These are phyloP conservation scores for Nakazawaea molendinolei DNA, from an alignment of 805 yeast species.

Conservation along the genomic window DNA sequence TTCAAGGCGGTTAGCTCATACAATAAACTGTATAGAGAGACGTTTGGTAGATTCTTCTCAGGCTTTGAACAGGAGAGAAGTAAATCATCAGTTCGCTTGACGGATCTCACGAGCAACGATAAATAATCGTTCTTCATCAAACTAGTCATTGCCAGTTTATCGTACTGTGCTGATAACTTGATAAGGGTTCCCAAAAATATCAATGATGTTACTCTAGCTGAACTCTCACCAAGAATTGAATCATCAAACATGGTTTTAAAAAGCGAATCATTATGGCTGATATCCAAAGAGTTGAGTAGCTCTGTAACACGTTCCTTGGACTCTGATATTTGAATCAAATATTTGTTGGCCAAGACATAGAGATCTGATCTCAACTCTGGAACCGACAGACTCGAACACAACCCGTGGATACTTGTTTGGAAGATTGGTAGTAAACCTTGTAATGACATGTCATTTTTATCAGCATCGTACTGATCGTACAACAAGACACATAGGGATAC, in stretches of 20 bases:
- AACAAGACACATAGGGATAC: slow-evolving; percentile 70
- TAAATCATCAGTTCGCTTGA: slow-evolving; percentile 64
- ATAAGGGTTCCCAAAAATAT: slow-evolving; percentile 52
- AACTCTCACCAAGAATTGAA: slow-evolving; percentile 72
- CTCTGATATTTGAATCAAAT: slow-evolving; percentile 43
- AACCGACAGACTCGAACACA: slow-evolving; percentile 63
- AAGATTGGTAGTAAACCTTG: slow-evolving; percentile 59
- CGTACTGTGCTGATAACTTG: slow-evolving; percentile 34
- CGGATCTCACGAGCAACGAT: slow-evolving; percentile 54
- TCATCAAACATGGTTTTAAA: slow-evolving; percentile 68
- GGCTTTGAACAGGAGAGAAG: slow-evolving; percentile 23
- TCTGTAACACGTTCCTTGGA: slow-evolving; percentile 38
- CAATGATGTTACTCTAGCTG: slow-evolving; percentile 68
- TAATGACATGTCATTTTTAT: slow-evolving; percentile 23
- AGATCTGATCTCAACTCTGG: slow-evolving; percentile 69
- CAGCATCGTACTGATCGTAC: slow-evolving; percentile 55
- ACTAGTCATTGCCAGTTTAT: slow-evolving; percentile 51
- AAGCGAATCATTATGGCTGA: slow-evolving; percentile 42
- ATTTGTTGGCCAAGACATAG: slow-evolving; percentile 66
- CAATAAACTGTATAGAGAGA: slow-evolving; percentile 46
- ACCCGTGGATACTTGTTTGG: slow-evolving; percentile 67
- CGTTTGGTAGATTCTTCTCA: slow-evolving; percentile 18
- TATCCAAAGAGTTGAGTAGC: slow-evolving; percentile 47
- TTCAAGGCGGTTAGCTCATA: slow-evolving; percentile 77
- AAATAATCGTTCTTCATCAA: slow-evolving; percentile 63